phyloP scores from a whole-genome alignment of 495 filamentous ascomycete species.

The Penicillium samsonianum region DNA sequence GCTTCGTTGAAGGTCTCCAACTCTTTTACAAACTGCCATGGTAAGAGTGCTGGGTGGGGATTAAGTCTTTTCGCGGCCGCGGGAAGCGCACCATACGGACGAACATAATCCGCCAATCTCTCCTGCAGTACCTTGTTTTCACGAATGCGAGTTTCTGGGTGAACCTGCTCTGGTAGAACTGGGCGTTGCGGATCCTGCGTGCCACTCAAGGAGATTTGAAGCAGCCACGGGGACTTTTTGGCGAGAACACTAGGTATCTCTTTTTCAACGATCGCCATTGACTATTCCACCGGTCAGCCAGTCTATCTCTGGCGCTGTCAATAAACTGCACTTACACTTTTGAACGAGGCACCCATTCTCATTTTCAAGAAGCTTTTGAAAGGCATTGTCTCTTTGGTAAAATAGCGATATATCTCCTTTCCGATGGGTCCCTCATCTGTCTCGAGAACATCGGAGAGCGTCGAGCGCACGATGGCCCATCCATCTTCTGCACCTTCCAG shows the following conservation, averaged over 20 bases:
- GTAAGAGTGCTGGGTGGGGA: not conserved
- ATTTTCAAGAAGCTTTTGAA: not conserved
- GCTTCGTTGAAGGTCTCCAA: constrained; percentile 18
- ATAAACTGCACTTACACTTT: not conserved
- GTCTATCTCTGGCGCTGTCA: not conserved
- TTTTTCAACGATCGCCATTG: not conserved
- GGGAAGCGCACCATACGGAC: not conserved
- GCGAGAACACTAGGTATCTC: not conserved
- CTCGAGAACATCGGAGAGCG: not conserved
- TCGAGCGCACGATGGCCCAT: not conserved
- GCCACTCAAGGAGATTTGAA: not conserved
- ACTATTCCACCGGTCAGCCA: no score
- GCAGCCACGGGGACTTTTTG: not conserved
- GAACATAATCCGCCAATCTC: not conserved
- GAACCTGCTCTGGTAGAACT: not conserved
- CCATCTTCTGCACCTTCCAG: not conserved
- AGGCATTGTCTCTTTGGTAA: not conserved
- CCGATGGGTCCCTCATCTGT: not conserved
- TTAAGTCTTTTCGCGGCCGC: not conserved
- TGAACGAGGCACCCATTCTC: not conserved
- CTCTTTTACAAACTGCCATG: not conserved
- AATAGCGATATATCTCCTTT: not conserved
- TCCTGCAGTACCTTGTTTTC: not conserved
- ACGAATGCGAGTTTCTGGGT: not conserved
- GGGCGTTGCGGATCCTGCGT: not conserved